Conservation (phyloP, 495 filamentous ascomycete genomes). For the Penicillium crystallinum region DNA sequence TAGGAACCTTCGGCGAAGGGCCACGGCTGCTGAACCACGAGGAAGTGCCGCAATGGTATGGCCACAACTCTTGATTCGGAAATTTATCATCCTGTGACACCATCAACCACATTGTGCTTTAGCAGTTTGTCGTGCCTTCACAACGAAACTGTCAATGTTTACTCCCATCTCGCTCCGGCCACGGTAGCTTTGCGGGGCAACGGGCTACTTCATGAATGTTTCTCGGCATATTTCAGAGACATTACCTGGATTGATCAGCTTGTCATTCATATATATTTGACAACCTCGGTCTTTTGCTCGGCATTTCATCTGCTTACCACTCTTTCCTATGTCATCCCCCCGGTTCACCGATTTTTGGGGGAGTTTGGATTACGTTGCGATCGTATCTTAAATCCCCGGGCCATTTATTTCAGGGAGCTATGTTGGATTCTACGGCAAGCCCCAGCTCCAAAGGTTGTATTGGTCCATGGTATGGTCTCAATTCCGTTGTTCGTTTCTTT, state of each 20-base stretch:
- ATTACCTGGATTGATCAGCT: slow-evolving; percentile 17
- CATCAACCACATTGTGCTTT: slow-evolving; percentile 25
- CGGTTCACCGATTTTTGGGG: slow-evolving; percentile 18
- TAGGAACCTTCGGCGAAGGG: neutral
- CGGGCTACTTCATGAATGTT: slow-evolving; percentile 16
- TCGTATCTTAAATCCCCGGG: slow-evolving; percentile 16
- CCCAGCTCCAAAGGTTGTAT: slow-evolving; percentile 12
- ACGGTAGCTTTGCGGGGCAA: slow-evolving; percentile 16
- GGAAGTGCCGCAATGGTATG: slow-evolving; percentile 31
- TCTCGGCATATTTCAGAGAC: slow-evolving; percentile 17
- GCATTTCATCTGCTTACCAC: slow-evolving; percentile 26
- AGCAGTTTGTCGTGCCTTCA: slow-evolving; percentile 27
- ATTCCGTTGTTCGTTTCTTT: neutral
- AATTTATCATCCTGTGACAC: slow-evolving; percentile 29
- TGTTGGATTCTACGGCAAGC: slow-evolving; percentile 26
- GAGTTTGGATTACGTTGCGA: slow-evolving; percentile 25
- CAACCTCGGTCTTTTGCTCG: slow-evolving; percentile 19
- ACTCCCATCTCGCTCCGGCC: slow-evolving; percentile 26
- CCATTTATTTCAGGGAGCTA: slow-evolving; percentile 28
- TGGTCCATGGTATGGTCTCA: slow-evolving; percentile 23
- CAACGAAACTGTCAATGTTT: slow-evolving; percentile 36
- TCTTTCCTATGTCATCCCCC: slow-evolving; percentile 28
- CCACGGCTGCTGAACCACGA: slow-evolving; percentile 25
- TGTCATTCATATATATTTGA: slow-evolving; percentile 25
- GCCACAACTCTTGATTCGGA: slow-evolving; percentile 12